Percentiles rank a stretch among this genome's conserved stretches.
Conservation (phyloP, 73 alveolate species). For the Tetrahymena borealis region DNA sequence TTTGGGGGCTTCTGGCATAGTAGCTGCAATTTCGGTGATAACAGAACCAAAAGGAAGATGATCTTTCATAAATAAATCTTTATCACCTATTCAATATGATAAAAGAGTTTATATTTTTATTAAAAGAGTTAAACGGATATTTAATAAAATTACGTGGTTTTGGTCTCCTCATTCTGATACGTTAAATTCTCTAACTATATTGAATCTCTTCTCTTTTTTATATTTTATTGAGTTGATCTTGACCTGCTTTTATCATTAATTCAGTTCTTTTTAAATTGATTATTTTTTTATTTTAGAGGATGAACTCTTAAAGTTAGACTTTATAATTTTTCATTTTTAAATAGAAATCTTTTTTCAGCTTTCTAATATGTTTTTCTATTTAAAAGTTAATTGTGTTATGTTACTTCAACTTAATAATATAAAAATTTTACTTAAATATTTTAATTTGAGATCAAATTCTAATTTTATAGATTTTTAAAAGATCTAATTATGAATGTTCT, state of each 20-base stretch:
- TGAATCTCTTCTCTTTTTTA: neutral
- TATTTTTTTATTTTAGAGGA: neutral
- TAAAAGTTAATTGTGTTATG: neutral
- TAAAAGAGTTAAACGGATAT: too few relatives aligned
- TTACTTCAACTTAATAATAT: neutral
- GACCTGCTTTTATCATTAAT: neutral
- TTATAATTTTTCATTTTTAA: neutral
- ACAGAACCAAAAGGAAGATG: neutral
- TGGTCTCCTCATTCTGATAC: neutral
- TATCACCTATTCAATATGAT: neutral
- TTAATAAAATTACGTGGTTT: neutral
- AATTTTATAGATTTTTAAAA: neutral
- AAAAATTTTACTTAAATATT: neutral
- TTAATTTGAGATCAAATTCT: neutral
- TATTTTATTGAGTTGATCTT: neutral
- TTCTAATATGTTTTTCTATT: neutral
- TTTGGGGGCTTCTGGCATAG: neutral
- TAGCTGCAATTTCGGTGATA: neutral
- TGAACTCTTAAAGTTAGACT: neutral
- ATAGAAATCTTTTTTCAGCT: neutral
- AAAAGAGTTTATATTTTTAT: neutral
- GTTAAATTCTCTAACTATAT: neutral
- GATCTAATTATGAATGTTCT: neutral
- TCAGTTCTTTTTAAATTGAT: neutral
- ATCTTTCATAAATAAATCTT: neutral